Base-by-base conservation (phyloP, 2,329 filamentous ascomycete genomes). In the Torrubiellomyces zombiae region DNA sequence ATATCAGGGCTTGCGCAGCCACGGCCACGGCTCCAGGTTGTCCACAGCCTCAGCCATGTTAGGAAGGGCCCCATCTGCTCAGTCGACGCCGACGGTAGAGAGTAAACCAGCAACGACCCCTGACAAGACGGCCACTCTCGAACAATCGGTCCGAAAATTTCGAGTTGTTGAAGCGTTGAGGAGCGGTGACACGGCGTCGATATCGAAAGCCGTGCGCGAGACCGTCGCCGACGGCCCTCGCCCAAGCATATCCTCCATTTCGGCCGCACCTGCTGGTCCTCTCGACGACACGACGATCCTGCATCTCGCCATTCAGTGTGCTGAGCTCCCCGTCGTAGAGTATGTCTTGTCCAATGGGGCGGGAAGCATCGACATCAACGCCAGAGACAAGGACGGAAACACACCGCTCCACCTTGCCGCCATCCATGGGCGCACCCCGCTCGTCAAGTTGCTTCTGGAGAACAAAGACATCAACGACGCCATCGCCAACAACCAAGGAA, bases 111-210 rank as follows among this genome's bases (percentile, higher is more conserved):
- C 47, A 31, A 43, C 38, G 26, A 32, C 42, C 34, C 38, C 40
- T 20, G 57, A 60, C 25, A 66, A 59, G 41, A 52, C 48, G 14
- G 51, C 44, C 18, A 73, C 70, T 14, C 78, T 98, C 30, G 85
- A 98, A 46, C 83, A 93, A 50, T 94, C 86, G 0, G 82, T 98
- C 26, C 73, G 78, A 44, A 85, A 92, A 37, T 98, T 98, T 51
- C 75, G 85, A 37, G 71, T 94, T 23, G 93, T 95, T 44, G 89
- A 95, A 55, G 78, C 85, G 20, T 59, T 98, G 35, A 71, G 86
- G 36, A 89, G 70, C 47, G 89, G 89, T 27, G 86, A 98, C 47
- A 92, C 82, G 1, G 75, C 75, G 9, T 80, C 79, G 18, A 94
- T 98, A 39, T 81, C 80, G 16, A 86, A 76, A 46, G 79, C 79